Base-by-base conservation (phyloP, 352 stramenopile genomes). In the Thalassiosira hispida region DNA sequence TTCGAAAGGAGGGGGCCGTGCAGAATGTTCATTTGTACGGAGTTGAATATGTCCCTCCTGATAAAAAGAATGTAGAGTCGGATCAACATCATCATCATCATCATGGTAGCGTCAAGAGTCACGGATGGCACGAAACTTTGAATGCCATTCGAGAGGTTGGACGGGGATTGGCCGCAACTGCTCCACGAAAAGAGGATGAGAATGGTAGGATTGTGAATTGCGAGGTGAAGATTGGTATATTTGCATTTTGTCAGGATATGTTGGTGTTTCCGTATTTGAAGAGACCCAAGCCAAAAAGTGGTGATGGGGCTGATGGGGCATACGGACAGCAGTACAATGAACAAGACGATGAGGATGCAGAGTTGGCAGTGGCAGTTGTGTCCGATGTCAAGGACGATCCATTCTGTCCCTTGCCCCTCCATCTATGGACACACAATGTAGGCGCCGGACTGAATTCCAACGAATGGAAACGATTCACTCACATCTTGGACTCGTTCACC, bases 331-430 rank as follows among this genome's bases (percentile, higher is more conserved):
- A 68, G 23, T 40, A 42, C 25, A 52, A 22, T 23, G 22, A 60
- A 35, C 11, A 65, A 14, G 61, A 81, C 52, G 55, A 40, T 1
- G 69, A 85, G 20, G 65, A 81, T 29, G 59, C 72, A 59, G 49
- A 84, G 27, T 46, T 76, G 42, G 67, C 57, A 20, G 79, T 90
- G 27, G 46, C 85, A 4, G 60, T 91, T 14, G 77, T 92, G 42
- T 79, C 86, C 6, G 88, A 93, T 70, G 77, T 93, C 0, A 78
- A 65, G 23, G 78, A 89, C 22, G 84, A 92, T 66, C 85, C 86
- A 20, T 92, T 91, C 73, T 85, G 57, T 79, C 88, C 86, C 11
- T 49, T 90, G 3, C 88, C 88, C 12, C 53, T 90, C 0, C 3
- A 79, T 12, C 56, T 81, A 42, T 92, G 74, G 72, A 87, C 86